phyloP scores from a whole-genome alignment of 2,329 filamentous ascomycete species.

The Lachnellula willkommii region DNA sequence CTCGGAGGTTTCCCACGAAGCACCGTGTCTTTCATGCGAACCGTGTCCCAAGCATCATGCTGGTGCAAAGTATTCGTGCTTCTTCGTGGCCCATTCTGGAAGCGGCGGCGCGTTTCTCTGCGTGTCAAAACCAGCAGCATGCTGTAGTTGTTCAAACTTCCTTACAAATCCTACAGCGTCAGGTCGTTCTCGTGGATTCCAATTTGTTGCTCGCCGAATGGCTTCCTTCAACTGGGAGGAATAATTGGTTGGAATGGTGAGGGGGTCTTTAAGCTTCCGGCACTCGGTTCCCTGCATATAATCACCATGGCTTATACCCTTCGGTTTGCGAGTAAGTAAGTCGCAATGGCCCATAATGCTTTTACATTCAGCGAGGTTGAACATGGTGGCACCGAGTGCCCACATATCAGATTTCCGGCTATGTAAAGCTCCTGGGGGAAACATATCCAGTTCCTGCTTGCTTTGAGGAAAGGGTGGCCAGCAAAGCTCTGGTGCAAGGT shows the following conservation, averaged over 20 bases:
- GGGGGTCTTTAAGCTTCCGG: background rate
- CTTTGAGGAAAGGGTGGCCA: slow-evolving; percentile 15
- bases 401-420: slow-evolving; percentile 22
- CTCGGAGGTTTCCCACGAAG: background rate
- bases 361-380: slow-evolving; percentile 12
- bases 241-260: slow-evolving; percentile 7
- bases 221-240: slow-evolving; percentile 5
- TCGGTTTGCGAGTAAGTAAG: background rate
- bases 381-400: slow-evolving; percentile 21
- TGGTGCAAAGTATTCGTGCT: slow-evolving; percentile 18
- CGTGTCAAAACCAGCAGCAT: slow-evolving; percentile 1
- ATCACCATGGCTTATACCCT: background rate
- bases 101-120: slow-evolving; percentile 5
- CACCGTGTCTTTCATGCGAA: background rate
- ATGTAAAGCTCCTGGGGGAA: slow-evolving; percentile 12
- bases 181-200: slow-evolving; percentile 6
- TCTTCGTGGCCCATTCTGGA: slow-evolving; percentile 19
- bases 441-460: slow-evolving; percentile 1
- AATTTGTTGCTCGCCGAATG: slow-evolving; percentile 6
- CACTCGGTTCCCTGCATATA: background rate
- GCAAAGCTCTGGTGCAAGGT: slow-evolving; percentile 23
- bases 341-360: background rate
- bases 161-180: slow-evolving; percentile 3
- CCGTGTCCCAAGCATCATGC: background rate
- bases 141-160: slow-evolving; percentile 2